A percentile compares a stretch with the other conserved stretches of the same genome.
phyloP scores from a whole-genome alignment of 2,329 filamentous ascomycete genomes.

The Penicillium nordicum region DNA sequence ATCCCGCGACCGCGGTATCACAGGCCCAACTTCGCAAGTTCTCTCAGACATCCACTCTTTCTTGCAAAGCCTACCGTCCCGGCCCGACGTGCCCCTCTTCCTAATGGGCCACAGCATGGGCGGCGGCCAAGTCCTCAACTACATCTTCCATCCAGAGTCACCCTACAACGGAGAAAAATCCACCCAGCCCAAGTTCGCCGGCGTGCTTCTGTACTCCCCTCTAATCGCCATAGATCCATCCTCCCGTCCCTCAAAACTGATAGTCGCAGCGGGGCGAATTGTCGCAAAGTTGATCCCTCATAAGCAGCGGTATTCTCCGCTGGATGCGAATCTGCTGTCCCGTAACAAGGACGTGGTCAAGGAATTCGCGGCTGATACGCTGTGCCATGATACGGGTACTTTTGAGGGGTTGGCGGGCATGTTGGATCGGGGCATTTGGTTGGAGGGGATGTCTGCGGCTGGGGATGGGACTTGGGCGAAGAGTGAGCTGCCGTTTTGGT shows the following conservation, averaged over 20 bases:
- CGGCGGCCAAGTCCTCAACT: constrained; percentile 70
- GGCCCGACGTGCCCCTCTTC: constrained; percentile 56
- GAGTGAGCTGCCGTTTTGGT: constrained; percentile 59
- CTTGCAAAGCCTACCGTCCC: constrained; percentile 57
- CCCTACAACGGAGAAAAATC: constrained; percentile 40
- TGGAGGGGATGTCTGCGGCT: constrained; percentile 50
- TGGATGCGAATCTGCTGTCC: constrained; percentile 63
- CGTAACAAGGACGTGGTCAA: constrained; percentile 64
- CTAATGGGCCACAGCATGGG: constrained; percentile 92
- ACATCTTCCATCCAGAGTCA: constrained; percentile 40
- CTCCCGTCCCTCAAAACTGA: constrained; percentile 61
- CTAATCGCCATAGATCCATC: constrained; percentile 70
- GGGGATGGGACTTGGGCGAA: constrained; percentile 26
- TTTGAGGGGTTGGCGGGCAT: constrained; percentile 74
- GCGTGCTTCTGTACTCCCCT: constrained; percentile 73
- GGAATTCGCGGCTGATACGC: constrained; percentile 60
- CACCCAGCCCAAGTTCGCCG: constrained; percentile 60
- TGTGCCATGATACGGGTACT: constrained; percentile 81
- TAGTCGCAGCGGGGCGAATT: constrained; percentile 63
- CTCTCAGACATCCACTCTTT: constrained; percentile 77
- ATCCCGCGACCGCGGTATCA: constrained; percentile 63
- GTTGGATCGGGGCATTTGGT: constrained; percentile 66
- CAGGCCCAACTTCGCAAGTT: constrained; percentile 70
- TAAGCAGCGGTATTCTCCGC: constrained; percentile 62
- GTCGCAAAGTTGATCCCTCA: constrained; percentile 65